Evolutionary conservation across 805 yeast genomes (phyloP).

Genomic region (Candida xiaguanensis): DNA sequence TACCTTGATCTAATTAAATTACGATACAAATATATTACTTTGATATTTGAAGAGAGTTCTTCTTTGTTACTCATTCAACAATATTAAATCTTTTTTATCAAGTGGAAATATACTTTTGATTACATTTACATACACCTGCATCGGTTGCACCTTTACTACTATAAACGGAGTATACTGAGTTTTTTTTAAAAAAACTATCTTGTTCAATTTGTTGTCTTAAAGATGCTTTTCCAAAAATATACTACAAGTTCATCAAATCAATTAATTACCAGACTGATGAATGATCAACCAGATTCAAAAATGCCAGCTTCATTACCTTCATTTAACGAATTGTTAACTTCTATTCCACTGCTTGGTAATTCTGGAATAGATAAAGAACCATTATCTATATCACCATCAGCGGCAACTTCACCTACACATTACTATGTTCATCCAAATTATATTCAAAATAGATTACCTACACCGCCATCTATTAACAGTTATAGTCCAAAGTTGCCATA

Average conservation of each 20-base stretch:
- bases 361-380: not conserved
- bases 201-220: too few relatives aligned
- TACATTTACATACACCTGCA: not conserved
- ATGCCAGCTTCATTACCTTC: conserved; percentile 22
- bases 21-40: too few relatives aligned
- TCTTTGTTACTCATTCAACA: too few relatives aligned
- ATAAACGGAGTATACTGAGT: too few relatives aligned
- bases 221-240: not conserved
- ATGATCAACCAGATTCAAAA: not conserved
- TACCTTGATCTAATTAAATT: too few relatives aligned
- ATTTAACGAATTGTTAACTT: conserved; percentile 29
- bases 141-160: not conserved
- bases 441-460: conserved; percentile 1
- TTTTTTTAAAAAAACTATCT: too few relatives aligned
- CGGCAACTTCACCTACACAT: conserved; percentile 3
- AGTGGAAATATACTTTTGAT: not conserved
- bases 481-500: not conserved
- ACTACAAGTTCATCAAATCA: not conserved
- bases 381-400: not conserved
- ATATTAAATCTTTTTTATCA: too few relatives aligned
- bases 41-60: too few relatives aligned
- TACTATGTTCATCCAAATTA: not conserved
- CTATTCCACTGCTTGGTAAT: conserved; percentile 17
- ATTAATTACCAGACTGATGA: not conserved
- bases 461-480: conserved; percentile 1